Evolutionary conservation across 441 rosid genomes (phyloP).

Genomic region (Melastoma candidum): DNA sequence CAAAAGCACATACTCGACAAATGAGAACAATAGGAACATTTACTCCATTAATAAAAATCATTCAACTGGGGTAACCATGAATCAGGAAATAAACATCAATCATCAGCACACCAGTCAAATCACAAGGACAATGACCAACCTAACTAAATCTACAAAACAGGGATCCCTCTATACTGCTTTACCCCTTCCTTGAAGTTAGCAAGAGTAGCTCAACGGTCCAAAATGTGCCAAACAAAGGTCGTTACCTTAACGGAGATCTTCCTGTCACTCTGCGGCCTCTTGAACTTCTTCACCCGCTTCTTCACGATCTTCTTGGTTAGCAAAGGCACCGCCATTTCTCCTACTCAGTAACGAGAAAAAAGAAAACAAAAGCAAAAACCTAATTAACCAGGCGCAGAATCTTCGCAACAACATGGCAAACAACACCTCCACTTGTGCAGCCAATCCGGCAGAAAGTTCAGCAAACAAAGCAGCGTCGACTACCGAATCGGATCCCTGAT

Average conservation of each 20-base stretch:
- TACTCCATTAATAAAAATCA: not conserved
- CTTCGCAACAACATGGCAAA: not conserved
- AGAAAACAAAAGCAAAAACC: not conserved
- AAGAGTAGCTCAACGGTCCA: too few species aligned
- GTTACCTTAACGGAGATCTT: conserved; percentile 46
- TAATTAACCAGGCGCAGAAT: not conserved
- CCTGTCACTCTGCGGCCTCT: conserved; percentile 56
- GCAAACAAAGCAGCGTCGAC: not conserved
- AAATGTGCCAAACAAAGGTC: not conserved
- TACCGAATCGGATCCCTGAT: too few species aligned
- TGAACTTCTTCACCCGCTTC: conserved; percentile 75
- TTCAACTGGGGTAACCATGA: too few species aligned
- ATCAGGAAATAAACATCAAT: too few species aligned
- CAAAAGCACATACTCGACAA: not conserved
- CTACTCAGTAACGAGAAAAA: conserved; percentile 7
- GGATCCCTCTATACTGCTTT: too few species aligned
- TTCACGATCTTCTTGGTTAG: conserved; percentile 60
- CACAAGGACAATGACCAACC: too few species aligned
- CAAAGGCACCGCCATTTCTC: conserved; percentile 68
- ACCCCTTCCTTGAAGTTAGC: too few species aligned
- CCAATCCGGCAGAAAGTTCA: not conserved
- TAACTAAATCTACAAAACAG: too few species aligned
- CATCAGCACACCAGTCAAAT: too few species aligned
- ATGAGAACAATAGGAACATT: not conserved
- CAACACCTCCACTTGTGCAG: not conserved